A percentile compares a stretch with the other conserved stretches of the same genome.
Evolutionary conservation across 768 basidiomycete species (phyloP).

Genomic region (Pilatotrama ljubarskyi): DNA sequence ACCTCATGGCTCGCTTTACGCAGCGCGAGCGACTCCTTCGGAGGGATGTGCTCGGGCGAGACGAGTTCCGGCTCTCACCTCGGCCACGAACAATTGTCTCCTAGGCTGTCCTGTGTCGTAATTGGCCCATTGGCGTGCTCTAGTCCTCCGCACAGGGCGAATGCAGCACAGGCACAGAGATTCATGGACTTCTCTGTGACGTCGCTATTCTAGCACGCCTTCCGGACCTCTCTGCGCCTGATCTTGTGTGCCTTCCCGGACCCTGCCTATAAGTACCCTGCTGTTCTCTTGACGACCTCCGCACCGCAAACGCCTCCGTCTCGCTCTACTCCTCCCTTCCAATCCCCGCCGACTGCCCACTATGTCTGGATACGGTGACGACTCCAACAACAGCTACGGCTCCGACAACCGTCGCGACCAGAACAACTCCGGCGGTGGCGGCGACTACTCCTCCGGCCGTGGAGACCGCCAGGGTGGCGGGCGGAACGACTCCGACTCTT

Average conservation of each 20-base stretch:
- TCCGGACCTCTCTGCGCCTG: neutral
- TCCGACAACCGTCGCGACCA: neutral
- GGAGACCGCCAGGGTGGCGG: neutral
- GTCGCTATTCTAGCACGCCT: neutral
- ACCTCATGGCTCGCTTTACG: neutral
- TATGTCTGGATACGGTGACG: too few species aligned
- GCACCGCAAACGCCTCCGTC: neutral
- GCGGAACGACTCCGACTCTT: neutral
- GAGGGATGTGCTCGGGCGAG: neutral
- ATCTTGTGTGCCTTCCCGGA: neutral
- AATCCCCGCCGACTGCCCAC: too few species aligned
- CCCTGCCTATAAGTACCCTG: neutral
- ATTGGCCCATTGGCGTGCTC: neutral
- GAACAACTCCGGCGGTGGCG: neutral
- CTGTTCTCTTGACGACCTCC: neutral
- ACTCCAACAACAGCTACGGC: neutral
- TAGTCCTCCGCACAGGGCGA: neutral
- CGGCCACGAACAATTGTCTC: too few species aligned
- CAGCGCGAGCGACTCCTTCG: neutral
- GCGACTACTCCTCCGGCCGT: conserved; percentile 4
- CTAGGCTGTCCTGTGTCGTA: neutral
- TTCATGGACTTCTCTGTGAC: conserved; percentile 4
- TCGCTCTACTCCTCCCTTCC: neutral
- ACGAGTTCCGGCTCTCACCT: neutral
- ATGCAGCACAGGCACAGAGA: too few species aligned